Conservation (phyloP, 805 yeast species). For the Candida pini region DNA sequence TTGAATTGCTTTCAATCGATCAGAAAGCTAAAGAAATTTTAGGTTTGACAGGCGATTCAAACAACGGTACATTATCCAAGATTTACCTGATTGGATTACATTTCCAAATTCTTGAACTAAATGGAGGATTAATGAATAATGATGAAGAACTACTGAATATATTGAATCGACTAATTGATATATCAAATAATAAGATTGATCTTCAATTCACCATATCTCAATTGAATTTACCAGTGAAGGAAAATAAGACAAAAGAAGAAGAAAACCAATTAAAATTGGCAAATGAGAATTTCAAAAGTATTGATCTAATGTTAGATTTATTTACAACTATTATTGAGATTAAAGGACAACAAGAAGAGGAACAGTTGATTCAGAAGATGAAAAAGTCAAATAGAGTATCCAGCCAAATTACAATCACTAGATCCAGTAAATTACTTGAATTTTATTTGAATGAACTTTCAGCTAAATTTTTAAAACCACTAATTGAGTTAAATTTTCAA, state of each 20-base stretch:
- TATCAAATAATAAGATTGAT: constrained; percentile 24
- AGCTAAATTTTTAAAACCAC: constrained; percentile 32
- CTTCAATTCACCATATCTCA: constrained; percentile 8
- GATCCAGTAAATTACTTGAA: constrained; percentile 22
- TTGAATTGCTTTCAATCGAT: constrained; percentile 15
- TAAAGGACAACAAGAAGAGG: constrained; percentile 25
- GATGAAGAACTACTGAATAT: constrained; percentile 19
- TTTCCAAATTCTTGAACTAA: constrained; percentile 27
- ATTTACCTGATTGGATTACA: constrained; percentile 25
- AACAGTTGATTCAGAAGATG: background rate
- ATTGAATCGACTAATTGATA: constrained; percentile 26
- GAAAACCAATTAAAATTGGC: constrained; percentile 37
- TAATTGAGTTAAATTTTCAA: constrained; percentile 39
- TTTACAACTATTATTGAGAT: constrained; percentile 70
- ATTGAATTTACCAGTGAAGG: constrained; percentile 8
- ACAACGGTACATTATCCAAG: constrained; percentile 16
- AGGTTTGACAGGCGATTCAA: constrained; percentile 4
- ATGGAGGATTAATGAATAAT: constrained; percentile 15
- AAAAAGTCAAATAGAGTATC: constrained; percentile 3
- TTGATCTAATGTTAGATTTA: constrained; percentile 71
- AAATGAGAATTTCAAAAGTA: constrained; percentile 49
- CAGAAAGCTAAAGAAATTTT: constrained; percentile 8
- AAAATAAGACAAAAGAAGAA: constrained; percentile 10
- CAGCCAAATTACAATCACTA: constrained; percentile 2
- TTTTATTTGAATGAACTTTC: constrained; percentile 9